phyloP scores from a whole-genome alignment of 306 rosid genomes.

The Abrus precatorius region DNA sequence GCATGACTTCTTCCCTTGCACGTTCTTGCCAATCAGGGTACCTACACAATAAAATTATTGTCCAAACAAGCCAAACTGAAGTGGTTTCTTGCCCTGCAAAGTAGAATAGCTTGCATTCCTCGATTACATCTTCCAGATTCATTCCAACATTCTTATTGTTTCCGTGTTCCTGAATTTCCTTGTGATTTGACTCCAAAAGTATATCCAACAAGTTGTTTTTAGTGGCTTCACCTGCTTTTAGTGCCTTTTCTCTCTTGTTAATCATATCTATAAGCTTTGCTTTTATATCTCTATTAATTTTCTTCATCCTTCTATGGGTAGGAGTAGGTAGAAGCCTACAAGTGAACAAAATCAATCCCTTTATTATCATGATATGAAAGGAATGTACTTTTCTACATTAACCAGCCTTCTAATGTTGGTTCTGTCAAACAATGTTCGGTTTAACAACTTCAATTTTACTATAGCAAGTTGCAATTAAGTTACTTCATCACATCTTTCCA shows the following conservation, averaged over 20 bases:
- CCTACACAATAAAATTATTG: slow-evolving; percentile 57
- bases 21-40: slow-evolving; percentile 60
- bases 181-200: slow-evolving; percentile 62
- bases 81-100: slow-evolving; percentile 75
- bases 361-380: neutral
- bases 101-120: slow-evolving; percentile 68
- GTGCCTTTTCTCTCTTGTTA: slow-evolving; percentile 47
- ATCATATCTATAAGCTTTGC: slow-evolving; percentile 46
- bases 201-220: slow-evolving; percentile 38
- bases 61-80: slow-evolving; percentile 61
- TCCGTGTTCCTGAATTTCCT: slow-evolving; percentile 42
- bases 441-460: neutral
- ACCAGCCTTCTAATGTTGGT: neutral
- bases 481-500: too few relatives aligned
- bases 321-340: slow-evolving; percentile 58
- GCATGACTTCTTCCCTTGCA: slow-evolving; percentile 66
- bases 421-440: neutral
- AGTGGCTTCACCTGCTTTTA: slow-evolving; percentile 48
- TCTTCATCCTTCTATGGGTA: slow-evolving; percentile 44
- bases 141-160: slow-evolving; percentile 54
- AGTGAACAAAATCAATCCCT: neutral
- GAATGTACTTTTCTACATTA: neutral
- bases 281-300: slow-evolving; percentile 40
- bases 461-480: neutral
- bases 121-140: slow-evolving; percentile 56